These are phyloP conservation scores for Peronospora tabacina DNA, from an alignment of 352 stramenopile genomes.

Conservation along the genomic window DNA sequence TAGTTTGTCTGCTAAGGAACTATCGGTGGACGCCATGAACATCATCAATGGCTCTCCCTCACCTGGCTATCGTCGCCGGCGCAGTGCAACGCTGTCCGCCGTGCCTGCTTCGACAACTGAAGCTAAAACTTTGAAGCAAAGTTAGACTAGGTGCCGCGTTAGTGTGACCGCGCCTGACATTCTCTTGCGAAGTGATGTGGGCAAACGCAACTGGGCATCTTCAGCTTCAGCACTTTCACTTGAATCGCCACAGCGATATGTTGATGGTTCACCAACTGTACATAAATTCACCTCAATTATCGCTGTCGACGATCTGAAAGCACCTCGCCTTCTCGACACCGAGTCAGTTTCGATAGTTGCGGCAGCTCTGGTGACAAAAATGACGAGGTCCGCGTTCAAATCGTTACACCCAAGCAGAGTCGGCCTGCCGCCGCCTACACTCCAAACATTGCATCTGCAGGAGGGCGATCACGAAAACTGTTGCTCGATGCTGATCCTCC, in stretches of 20 bases:
- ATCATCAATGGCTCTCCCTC: conserved; percentile 23
- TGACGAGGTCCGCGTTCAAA: conserved; percentile 20
- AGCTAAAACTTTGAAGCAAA: neutral
- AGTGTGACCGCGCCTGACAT: conserved; percentile 32
- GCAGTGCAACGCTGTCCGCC: conserved; percentile 18
- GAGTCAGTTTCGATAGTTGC: conserved; percentile 21
- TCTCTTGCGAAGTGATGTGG: conserved; percentile 39
- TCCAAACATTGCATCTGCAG: conserved; percentile 18
- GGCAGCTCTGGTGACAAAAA: conserved; percentile 20
- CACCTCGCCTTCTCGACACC: conserved; percentile 13
- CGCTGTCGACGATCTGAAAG: conserved; percentile 11
- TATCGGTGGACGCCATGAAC: conserved; percentile 21
- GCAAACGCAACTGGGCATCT: conserved; percentile 34
- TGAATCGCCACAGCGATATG: conserved; percentile 26
- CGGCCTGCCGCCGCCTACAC: conserved; percentile 17
- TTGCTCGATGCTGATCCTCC: conserved; percentile 3
- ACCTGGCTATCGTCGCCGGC: conserved; percentile 16
- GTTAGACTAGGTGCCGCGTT: conserved; percentile 8
- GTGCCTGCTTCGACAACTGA: neutral
- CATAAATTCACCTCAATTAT: conserved; percentile 19
- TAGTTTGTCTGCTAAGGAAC: conserved; percentile 23
- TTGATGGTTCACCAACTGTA: conserved; percentile 21
- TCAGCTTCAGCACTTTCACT: conserved; percentile 40
- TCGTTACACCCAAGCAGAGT: conserved; percentile 18
- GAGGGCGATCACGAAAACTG: conserved; percentile 4